phyloP scores from a whole-genome alignment of 1,139 yeast genomes.

The Saccharomyces hybrid region DNA sequence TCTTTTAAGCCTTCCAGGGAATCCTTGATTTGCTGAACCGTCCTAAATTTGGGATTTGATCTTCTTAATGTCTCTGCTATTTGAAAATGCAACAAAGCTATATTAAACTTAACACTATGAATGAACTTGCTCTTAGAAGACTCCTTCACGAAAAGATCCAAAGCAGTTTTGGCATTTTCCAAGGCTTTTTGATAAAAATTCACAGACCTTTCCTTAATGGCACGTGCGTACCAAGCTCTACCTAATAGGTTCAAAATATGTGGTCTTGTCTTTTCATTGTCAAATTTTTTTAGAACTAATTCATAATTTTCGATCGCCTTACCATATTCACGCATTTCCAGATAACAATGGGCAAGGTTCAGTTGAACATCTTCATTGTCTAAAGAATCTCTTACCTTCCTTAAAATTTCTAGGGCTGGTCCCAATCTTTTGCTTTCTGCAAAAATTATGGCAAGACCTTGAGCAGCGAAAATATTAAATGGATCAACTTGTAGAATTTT shows the following conservation, averaged over 20 bases:
- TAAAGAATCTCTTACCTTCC: slow-evolving; percentile 85
- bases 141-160: slow-evolving; percentile 35
- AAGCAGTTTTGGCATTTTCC: slow-evolving; percentile 54
- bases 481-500: slow-evolving; percentile 83
- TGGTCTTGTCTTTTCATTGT: slow-evolving; percentile 45
- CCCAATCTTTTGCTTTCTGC: slow-evolving; percentile 77
- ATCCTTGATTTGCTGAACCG: slow-evolving; percentile 50
- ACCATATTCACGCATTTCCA: slow-evolving; percentile 73
- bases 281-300: slow-evolving; percentile 61
- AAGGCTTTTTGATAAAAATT: slow-evolving; percentile 55
- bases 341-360: slow-evolving; percentile 80
- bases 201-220: slow-evolving; percentile 57
- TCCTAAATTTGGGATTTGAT: slow-evolving; percentile 52
- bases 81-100: slow-evolving; percentile 80
- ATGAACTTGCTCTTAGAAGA: slow-evolving; percentile 30
- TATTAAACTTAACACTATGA: slow-evolving; percentile 59
- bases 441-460: slow-evolving; percentile 89
- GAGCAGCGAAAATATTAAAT: slow-evolving; percentile 90
- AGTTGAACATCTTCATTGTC: slow-evolving; percentile 76
- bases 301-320: slow-evolving; percentile 89
- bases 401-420: slow-evolving; percentile 76
- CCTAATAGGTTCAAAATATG: slow-evolving; percentile 69
- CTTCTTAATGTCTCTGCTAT: slow-evolving; percentile 77
- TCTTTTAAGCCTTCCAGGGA: slow-evolving; percentile 53
- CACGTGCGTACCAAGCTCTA: slow-evolving; percentile 86